These are phyloP conservation scores for Gautieria morchelliformis DNA, from an alignment of 768 basidiomycete genomes.

Conservation along the genomic window DNA sequence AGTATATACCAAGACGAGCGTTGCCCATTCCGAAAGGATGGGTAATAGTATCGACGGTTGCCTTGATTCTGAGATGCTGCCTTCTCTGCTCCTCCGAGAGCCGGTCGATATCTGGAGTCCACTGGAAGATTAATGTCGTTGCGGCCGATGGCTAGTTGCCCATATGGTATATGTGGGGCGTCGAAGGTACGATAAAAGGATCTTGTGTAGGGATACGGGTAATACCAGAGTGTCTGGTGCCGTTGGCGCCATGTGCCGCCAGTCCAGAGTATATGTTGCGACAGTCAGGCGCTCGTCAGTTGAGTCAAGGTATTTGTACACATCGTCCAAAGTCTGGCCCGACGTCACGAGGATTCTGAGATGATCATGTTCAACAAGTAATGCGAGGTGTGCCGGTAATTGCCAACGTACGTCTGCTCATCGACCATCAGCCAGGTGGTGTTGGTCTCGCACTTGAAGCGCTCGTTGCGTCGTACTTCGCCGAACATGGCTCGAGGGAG, in stretches of 20 bases:
- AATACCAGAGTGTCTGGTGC: constrained; percentile 98
- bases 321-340: constrained; percentile 90
- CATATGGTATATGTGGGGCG: constrained; percentile 84
- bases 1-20: constrained; percentile 71
- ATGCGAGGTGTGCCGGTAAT: not conserved
- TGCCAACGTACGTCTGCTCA: constrained; percentile 26
- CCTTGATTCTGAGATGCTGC: constrained; percentile 19
- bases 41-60: constrained; percentile 74
- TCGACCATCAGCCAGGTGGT: constrained; percentile 73
- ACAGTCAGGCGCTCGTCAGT: constrained; percentile 39
- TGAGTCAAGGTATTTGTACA: constrained; percentile 83
- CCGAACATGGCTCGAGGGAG: constrained; percentile 91
- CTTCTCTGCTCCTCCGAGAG: constrained; percentile 21
- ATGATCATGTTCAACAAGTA: constrained; percentile 11
- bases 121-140: constrained; percentile 35
- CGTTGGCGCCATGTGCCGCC: constrained; percentile 97
- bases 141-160: constrained; percentile 83
- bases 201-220: constrained; percentile 82
- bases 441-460: constrained; percentile 78
- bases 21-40: constrained; percentile 67
- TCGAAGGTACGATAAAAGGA: constrained; percentile 80
- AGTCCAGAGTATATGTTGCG: constrained; percentile 70
- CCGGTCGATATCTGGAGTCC: not conserved
- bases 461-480: constrained; percentile 39
- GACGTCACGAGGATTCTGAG: constrained; percentile 74